A percentile compares a stretch with the other conserved stretches of the same genome.
These are phyloP conservation scores for Iberis pinnata DNA, from an alignment of 345 rosid species.

Conservation along the genomic window DNA sequence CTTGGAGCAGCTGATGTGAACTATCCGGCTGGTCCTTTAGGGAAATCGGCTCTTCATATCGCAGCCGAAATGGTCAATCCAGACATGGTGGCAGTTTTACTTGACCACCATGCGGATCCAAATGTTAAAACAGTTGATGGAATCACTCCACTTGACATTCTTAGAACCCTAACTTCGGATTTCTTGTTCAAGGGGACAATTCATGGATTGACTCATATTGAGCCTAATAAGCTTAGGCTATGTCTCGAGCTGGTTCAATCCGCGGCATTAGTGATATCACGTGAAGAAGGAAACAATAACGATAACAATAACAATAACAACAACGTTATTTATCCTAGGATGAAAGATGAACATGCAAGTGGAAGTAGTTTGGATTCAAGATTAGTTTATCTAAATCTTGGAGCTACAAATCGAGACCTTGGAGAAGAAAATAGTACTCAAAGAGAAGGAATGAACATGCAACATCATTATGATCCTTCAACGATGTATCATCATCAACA, in stretches of 20 bases:
- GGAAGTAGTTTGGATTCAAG: conserved; percentile 63
- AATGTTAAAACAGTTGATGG: conserved; percentile 87
- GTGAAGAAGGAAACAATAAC: conserved; percentile 74
- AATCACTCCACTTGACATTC: conserved; percentile 79
- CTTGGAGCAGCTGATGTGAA: conserved; percentile 97
- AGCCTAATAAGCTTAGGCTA: conserved; percentile 91
- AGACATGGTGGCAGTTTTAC: conserved; percentile 93
- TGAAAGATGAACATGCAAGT: conserved; percentile 59
- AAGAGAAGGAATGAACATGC: conserved; percentile 48
- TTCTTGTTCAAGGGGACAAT: conserved; percentile 97
- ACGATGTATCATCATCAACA: conserved; percentile 43
- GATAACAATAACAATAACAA: conserved; percentile 31
- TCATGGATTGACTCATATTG: conserved; percentile 85
- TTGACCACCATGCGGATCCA: conserved; percentile 96
- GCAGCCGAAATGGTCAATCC: conserved; percentile 99
- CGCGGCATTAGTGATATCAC: conserved; percentile 85
- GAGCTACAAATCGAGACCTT: conserved; percentile 51
- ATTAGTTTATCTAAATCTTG: conserved; percentile 83
- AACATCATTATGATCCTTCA: conserved; percentile 42
- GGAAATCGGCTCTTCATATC: conserved; percentile 85
- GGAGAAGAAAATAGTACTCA: conserved; percentile 42
- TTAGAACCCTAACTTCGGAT: conserved; percentile 92
- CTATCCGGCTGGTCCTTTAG: conserved; percentile 75
- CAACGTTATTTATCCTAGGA: conserved; percentile 49
- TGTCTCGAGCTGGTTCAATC: conserved; percentile 98